Evolutionary conservation across 805 yeast genomes (phyloP), one percentile per base, ranked within the genome.

Genomic region (Babjeviella inositovora): DNA sequence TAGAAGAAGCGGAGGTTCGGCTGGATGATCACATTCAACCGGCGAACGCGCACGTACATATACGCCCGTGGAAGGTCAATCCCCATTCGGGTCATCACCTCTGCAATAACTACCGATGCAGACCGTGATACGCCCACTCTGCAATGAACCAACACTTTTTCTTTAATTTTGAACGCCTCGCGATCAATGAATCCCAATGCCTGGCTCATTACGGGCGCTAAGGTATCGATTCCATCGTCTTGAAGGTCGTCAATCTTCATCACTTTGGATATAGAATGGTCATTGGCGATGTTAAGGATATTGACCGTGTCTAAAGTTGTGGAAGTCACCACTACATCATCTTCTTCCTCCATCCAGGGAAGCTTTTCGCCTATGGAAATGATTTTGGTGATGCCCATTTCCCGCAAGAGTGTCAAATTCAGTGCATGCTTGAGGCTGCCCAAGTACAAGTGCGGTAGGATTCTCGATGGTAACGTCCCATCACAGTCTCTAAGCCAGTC

Each of bases 221-320:
- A 50, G 27, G 79, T 70, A 30, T 85, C 94, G 22, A 79, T 72
- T 1, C 97, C 96, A 44, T 87, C 94, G 43, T 87, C 97, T 38
- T 77, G 84, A 17, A 87, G 54, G 37, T 81, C 72, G 30, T 67
- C 62, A 18, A 87, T 66, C 30, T 62, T 57, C 70, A 79, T 48
- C 13, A 72, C 57, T 20, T 64, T 56, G 6, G 50, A 43, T 7
- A 70, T 53, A 7, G 44, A 37, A 17, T 53, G 37, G 15, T 26
- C 53, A 57, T 13, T 52, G 43, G 25, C 42, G 43, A 10, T 55
- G 53, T 10, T 32, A 33, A 21, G 42, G 45, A 3, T 41, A 17
- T 15, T 34, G 35, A 6, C 45, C 43, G 4, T 34, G 27, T 3
- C 16, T 21, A 7, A 50, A 28, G 11, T 43, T 39, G 28, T 47